Evolutionary conservation across 2,329 filamentous ascomycete genomes (phyloP).

Genomic region (Diaporthe humulicola): DNA sequence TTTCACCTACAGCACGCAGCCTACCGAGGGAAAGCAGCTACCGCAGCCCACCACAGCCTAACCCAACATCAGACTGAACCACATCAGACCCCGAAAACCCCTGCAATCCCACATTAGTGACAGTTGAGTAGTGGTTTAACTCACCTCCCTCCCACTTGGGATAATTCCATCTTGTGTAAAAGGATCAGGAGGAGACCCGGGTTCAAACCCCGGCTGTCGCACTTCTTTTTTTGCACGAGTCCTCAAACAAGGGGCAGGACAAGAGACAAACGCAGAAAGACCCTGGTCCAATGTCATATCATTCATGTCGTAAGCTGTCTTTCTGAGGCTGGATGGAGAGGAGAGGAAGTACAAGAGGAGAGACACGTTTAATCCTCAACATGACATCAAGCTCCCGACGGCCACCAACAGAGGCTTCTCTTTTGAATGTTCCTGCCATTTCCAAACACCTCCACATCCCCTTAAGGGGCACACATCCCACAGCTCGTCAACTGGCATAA

Average conservation of each 20-base stretch:
- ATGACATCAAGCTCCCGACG: not conserved
- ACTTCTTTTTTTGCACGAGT: constrained; percentile 34
- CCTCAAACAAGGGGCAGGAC: not conserved
- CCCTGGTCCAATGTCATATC: constrained; percentile 4
- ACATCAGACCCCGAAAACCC: not conserved
- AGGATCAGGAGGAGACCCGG: constrained; percentile 39
- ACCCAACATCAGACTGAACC: not conserved
- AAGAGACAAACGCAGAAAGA: not conserved
- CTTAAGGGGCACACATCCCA: not conserved
- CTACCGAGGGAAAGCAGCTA: not conserved
- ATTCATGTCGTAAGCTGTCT: constrained; percentile 23
- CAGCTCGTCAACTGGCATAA: not conserved
- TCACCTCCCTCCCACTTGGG: constrained; percentile 38
- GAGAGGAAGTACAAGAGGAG: not conserved
- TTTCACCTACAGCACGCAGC: constrained; percentile 18
- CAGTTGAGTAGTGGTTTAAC: constrained; percentile 40
- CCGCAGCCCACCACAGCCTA: not conserved
- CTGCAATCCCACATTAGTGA: constrained; percentile 11
- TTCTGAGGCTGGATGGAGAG: constrained; percentile 15
- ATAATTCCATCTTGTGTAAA: not conserved
- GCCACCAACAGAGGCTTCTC: not conserved
- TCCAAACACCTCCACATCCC: not conserved
- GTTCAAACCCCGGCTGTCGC: constrained; percentile 45
- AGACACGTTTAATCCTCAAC: not conserved
- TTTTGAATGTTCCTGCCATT: not conserved